Evolutionary conservation across 2,329 filamentous ascomycete genomes (phyloP), one percentile per base, ranked within the genome.

Genomic region (Cyanodermella asteris): DNA sequence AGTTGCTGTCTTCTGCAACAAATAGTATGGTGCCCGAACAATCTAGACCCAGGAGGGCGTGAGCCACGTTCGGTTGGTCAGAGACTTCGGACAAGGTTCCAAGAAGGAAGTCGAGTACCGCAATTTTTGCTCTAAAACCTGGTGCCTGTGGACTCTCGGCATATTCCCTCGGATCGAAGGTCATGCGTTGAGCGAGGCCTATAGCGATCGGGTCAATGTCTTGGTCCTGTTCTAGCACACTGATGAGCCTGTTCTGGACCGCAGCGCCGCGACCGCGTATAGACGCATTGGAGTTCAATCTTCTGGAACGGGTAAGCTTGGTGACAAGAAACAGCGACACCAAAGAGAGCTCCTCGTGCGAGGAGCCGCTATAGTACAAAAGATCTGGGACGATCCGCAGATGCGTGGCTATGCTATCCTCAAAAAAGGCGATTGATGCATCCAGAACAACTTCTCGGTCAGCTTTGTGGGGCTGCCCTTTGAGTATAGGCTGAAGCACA

Each of bases 231-330:
- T 90, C 80, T 26, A 97, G 56, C n/a, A 81, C 72, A 29, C 82
- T 76, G 25, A 93, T 75, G 13, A 82, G 73, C 46, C 82, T 77
- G 53, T 84, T 82, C n/a, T n/a, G n/a, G n/a, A n/a, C n/a, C n/a
- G n/a, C n/a, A n/a, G n/a, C n/a, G n/a, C n/a, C n/a, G n/a, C n/a
- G n/a, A 29, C 77, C 66, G 42, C 74, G 62, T 23, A 62, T 56
- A 37, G 67, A 61, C 29, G 64, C 62, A 7, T 59, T 58, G 27
- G 68, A 59, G 23, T 77, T 72, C 25, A 93, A 66, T 40, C 74
- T 87, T 20, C 69, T 61, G 1, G 84, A 93, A 6, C 74, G 72
- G 0, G 81, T 78, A 31, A 97, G 65, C 44, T 76, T 87, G 43
- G 90, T 75, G 7, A 97, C 53, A 4, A 97, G 59, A 32, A 72